Evolutionary conservation across 2,329 filamentous ascomycete species (phyloP), one percentile per base, ranked within the genome.

Genomic region (Penicillium sp.): DNA sequence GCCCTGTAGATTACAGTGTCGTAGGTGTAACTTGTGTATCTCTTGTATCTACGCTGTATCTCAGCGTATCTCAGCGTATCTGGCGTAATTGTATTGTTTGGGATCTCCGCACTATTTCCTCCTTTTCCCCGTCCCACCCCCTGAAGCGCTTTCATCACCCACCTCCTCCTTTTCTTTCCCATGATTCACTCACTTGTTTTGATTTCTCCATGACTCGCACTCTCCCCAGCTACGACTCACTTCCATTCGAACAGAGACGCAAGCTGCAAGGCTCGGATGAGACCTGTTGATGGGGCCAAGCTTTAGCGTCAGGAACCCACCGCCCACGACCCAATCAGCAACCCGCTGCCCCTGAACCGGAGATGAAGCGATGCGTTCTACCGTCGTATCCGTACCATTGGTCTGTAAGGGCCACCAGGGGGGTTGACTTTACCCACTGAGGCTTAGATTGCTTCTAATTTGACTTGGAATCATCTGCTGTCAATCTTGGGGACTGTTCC

Each of bases 301-400:
- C 15, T 33, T 55, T 65, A 60, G 64, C 50, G 63, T 59, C 64
- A 67, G 64, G 64, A 63, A 67, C 64, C 62, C 53, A 55, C 49
- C 9, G 28, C n/a, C 5, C 6, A 33, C 10, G 16, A 12, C 33
- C 65, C 64, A 66, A 65, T 65, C 44, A 55, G 1, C 5, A 15
- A 9, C 2, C n/a, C 15, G 21, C 45, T 62, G 51, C 60, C 60
- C 60, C 59, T 63, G 60, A 63, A 38, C 46, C 48, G 49, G 53
- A 57, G 51, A 59, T 59, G 57, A 59, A 18, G 34, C 16, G 7
- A 9, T n/a, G 34, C 10, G 16, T 38, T 38, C 16, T 39, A 21
- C 18, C 36, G 18, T 21, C 15, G 36, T 21, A 23, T 21, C 36
- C 15, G 31, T 33, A 39, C 21, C 16, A 3, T 29, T 29, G n/a